These are phyloP conservation scores for Termitomyces sp. DNA, from an alignment of 768 basidiomycete genomes.

Conservation along the genomic window DNA sequence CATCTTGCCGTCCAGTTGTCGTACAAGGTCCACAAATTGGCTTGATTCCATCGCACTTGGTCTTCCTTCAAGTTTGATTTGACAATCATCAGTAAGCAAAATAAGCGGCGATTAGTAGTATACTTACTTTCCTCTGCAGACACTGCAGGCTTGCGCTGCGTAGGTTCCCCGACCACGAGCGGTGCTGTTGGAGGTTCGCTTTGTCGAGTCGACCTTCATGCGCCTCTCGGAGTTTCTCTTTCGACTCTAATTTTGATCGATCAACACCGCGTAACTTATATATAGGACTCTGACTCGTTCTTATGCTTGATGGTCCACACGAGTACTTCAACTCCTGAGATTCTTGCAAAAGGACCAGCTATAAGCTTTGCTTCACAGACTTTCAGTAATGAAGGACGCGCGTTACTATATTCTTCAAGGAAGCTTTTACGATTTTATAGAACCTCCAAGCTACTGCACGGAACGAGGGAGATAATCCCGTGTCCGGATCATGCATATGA, in stretches of 20 bases:
- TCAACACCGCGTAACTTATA: constrained; percentile 6
- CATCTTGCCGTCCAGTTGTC: constrained; percentile 29
- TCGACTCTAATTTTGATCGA: constrained; percentile 7
- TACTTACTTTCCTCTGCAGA: constrained; percentile 37
- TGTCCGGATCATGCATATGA: neutral
- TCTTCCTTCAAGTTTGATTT: constrained; percentile 29
- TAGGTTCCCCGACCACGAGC: constrained; percentile 32
- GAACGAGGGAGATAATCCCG: neutral
- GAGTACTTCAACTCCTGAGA: neutral
- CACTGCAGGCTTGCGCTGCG: constrained; percentile 30
- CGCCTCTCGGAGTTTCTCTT: constrained; percentile 3
- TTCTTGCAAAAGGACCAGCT: neutral
- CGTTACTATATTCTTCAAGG: neutral
- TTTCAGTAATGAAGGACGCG: neutral
- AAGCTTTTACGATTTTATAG: neutral
- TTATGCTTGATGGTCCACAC: neutral
- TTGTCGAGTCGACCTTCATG: constrained; percentile 21
- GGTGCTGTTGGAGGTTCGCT: constrained; percentile 15
- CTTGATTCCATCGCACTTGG: constrained; percentile 40
- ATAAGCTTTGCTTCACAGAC: neutral
- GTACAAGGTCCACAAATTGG: constrained; percentile 39
- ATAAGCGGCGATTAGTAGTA: neutral
- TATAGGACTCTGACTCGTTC: constrained; percentile 7
- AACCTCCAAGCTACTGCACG: neutral
- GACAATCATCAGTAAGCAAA: neutral